These are phyloP conservation scores for Staphylotrichum tortipilum DNA, from an alignment of 495 filamentous ascomycete species.

Conservation along the genomic window DNA sequence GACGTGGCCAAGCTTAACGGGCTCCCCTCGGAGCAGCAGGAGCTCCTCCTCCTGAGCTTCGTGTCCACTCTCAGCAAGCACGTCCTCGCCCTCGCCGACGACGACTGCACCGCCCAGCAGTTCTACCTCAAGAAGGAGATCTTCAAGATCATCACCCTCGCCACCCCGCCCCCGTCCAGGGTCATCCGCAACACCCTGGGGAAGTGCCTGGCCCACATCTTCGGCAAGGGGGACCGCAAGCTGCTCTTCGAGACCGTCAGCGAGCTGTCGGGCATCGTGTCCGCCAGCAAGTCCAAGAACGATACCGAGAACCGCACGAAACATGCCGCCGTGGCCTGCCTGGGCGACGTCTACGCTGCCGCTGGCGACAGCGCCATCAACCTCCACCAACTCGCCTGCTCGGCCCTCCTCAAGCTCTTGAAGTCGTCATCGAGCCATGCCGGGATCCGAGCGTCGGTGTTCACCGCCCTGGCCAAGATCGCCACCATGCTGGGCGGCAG, in stretches of 20 bases:
- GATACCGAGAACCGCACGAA: conserved; percentile 54
- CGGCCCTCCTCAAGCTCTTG: conserved; percentile 63
- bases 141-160: conserved; percentile 80
- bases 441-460: conserved; percentile 75
- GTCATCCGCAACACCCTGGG: conserved; percentile 85
- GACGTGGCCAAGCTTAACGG: conserved; percentile 81
- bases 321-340: conserved; percentile 80
- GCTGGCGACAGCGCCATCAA: conserved; percentile 92
- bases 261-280: conserved; percentile 68
- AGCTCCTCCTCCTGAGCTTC: conserved; percentile 85
- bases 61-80: conserved; percentile 74
- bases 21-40: conserved; percentile 90
- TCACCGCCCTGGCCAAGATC: conserved; percentile 68
- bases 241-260: conserved; percentile 90
- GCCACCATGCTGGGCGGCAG: conserved; percentile 61
- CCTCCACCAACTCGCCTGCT: conserved; percentile 64
- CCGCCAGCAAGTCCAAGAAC: conserved; percentile 69
- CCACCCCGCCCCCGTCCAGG: conserved; percentile 74
- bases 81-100: conserved; percentile 61
- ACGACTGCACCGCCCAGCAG: conserved; percentile 79
- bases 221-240: conserved; percentile 83
- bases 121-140: conserved; percentile 82
- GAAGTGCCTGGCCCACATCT: conserved; percentile 71
- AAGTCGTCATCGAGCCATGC: conserved; percentile 75
- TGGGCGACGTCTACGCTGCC: conserved; percentile 80